A percentile compares a stretch with the other conserved stretches of the same genome.
Conservation (phyloP, 345 rosid species). For the Arabidopsis suecica region DNA sequence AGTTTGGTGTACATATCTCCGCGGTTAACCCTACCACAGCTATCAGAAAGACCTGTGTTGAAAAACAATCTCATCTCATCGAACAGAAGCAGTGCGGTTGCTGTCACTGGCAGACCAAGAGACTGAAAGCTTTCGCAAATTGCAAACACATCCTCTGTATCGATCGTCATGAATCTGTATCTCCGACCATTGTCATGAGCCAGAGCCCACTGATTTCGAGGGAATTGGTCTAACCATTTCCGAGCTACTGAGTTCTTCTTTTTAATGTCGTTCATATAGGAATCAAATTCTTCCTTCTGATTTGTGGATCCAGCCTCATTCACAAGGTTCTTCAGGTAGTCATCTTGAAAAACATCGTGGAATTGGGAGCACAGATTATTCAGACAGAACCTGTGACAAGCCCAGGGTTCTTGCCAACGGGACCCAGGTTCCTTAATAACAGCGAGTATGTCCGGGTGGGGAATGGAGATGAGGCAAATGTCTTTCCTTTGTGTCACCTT, state of each 20-base stretch:
- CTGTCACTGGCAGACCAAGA: neutral
- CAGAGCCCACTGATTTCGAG: slow-evolving; percentile 11
- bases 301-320: neutral
- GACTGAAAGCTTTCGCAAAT: neutral
- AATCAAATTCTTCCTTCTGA: neutral
- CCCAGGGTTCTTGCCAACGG: slow-evolving; percentile 17
- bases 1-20: neutral
- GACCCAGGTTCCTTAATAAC: neutral
- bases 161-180: neutral
- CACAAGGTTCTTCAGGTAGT: neutral
- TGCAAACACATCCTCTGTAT: neutral
- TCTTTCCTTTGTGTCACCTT: slow-evolving; percentile 13
- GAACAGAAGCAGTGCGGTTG: neutral
- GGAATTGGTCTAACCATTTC: slow-evolving; percentile 14
- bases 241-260: slow-evolving; percentile 6
- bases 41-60: neutral
- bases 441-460: neutral
- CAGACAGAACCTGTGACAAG: slow-evolving; percentile 29
- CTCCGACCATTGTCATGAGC: slow-evolving; percentile 27
- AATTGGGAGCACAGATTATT: neutral
- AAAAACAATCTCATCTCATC: neutral
- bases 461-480: neutral
- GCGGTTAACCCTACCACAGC: neutral
- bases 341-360: neutral
- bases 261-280: neutral